Evolutionary conservation across 2,329 filamentous ascomycete species (phyloP).

Genomic region (Apiospora hydei): DNA sequence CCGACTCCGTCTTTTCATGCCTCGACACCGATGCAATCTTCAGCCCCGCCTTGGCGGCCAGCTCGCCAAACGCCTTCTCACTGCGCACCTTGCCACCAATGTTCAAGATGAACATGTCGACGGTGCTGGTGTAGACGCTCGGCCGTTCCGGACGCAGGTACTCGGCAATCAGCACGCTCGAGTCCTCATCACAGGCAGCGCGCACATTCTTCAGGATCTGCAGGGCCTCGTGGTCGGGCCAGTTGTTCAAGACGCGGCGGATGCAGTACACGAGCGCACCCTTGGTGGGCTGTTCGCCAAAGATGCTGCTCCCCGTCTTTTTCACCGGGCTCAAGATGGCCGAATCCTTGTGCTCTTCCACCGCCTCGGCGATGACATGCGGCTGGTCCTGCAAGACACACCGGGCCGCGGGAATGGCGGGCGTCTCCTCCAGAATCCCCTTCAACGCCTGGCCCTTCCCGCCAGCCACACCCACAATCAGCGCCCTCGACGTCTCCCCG

Average conservation of each 20-base stretch:
- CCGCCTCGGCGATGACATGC: not conserved
- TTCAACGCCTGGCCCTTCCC: constrained; percentile 10
- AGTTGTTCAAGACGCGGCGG: constrained; percentile 19
- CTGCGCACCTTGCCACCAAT: constrained; percentile 24
- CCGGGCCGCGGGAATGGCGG: constrained; percentile 19
- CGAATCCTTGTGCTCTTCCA: not conserved
- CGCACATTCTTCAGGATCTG: constrained; percentile 18
- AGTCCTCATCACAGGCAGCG: constrained; percentile 15
- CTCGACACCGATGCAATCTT: not conserved
- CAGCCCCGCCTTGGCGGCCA: constrained; percentile 17
- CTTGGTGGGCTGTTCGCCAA: constrained; percentile 20
- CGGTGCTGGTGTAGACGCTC: not conserved
- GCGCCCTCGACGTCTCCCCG: not conserved
- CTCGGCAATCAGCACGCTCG: constrained; percentile 22
- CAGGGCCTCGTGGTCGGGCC: constrained; percentile 15
- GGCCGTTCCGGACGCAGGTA: constrained; percentile 8
- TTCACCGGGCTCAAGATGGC: not conserved
- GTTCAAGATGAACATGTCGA: constrained; percentile 25
- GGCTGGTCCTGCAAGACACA: constrained; percentile 22
- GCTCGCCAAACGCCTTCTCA: constrained; percentile 18
- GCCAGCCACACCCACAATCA: constrained; percentile 21
- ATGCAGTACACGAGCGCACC: constrained; percentile 17
- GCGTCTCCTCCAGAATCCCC: constrained; percentile 20
- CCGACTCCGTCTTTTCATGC: constrained; percentile 8
- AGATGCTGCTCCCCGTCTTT: constrained; percentile 18